Evolutionary conservation across 257 asterid species (phyloP).

Genomic region (Mitragyna speciosa): DNA sequence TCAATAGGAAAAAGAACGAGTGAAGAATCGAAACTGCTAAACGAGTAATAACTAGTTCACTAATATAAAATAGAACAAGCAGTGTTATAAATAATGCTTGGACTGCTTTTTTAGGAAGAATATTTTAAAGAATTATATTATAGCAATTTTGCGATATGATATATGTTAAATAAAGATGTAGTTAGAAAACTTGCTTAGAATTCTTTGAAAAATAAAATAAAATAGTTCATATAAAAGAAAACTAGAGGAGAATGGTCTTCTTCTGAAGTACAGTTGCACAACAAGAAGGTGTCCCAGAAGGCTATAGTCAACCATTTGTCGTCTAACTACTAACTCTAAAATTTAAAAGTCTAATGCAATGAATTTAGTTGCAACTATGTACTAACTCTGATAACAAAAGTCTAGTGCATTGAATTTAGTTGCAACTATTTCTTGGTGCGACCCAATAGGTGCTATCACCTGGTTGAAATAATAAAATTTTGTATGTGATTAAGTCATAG

Average conservation of each 20-base stretch:
- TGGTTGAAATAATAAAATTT: neutral
- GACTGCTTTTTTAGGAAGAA: no score
- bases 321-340: conserved; percentile 39
- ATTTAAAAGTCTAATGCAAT: conserved; percentile 32
- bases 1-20: neutral
- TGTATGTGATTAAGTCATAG: no score
- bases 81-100: no score
- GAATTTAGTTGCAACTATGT: conserved; percentile 58
- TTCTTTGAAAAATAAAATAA: no score
- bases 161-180: no score
- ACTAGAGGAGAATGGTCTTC: neutral
- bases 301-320: conserved; percentile 36
- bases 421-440: neutral
- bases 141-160: no score
- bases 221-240: no score
- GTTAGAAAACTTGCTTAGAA: no score
- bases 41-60: conserved; percentile 8
- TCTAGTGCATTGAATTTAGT: no score
- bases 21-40: conserved; percentile 14
- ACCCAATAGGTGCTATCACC: neutral
- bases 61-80: neutral
- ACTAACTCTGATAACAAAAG: neutral
- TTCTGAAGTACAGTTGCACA: conserved; percentile 41
- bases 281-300: conserved; percentile 35
- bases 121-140: no score